Base-by-base conservation (phyloP, 2,329 filamentous ascomycete genomes). In the Aphanocladium album region DNA sequence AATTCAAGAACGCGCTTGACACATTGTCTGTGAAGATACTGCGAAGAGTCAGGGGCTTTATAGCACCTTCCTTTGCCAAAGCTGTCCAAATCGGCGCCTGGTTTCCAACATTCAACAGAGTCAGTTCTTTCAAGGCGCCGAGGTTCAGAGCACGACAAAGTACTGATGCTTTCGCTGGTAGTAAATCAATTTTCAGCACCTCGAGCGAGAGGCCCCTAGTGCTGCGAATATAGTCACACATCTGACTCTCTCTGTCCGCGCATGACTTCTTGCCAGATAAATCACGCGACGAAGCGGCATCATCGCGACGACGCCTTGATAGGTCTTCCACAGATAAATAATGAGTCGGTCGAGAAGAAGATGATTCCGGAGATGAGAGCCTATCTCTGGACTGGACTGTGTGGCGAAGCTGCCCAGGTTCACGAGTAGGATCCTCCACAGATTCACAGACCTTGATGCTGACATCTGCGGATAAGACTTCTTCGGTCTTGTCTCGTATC, bases 21-120 rank as follows among this genome's bases (percentile, higher is more conserved):
- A 87, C 85, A 63, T 88, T 82, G 67, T 89, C 86, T 0, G 85
- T 88, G 65, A 83, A 84, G 59, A 89, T 82, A 63, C 80, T 83
- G 53, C 78, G 76, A 46, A 89, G 70, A 0, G 80, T 76, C 45
- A 88, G 72, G 0, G 81, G 79, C 9, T 75, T 71, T 1, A 74
- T 66, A 55, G 77, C 77, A 68, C 87, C 84, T 65, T 85, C 78
- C 64, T 80, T 82, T 19, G 77, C 72, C 46, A 89, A 71, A 60
- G 82, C 71, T 1, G 76, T 74, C 86, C 86, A 89, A 63, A 89
- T 81, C 0, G 80, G 74, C 30, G 77, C 77, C 68, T 89, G 86
- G 5, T 80, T 76, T 1, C 86, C 86, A 19, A 88, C 85, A 63
- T 86, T 87, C 50, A 89, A 78, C 25, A 89, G 74, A 1, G 84